A percentile compares a stretch with the other conserved stretches of the same genome.
Evolutionary conservation across 768 basidiomycete genomes (phyloP).

Genomic region (Mycena indigotica): DNA sequence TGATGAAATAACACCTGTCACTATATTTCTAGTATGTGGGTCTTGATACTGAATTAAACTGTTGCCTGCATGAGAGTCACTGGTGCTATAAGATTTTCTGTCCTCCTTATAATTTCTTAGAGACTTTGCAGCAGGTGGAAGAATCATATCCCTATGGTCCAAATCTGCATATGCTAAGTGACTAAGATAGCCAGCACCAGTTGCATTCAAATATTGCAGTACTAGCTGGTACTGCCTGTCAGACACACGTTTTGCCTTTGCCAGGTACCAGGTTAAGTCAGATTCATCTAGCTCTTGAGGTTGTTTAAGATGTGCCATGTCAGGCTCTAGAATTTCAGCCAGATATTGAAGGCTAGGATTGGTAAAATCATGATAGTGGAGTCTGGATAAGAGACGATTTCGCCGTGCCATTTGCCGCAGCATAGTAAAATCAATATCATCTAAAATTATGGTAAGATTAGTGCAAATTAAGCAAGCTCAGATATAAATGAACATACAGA

Average conservation of each 20-base stretch:
- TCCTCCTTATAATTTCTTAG: not conserved
- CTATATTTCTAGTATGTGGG: not conserved
- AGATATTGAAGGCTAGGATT: not conserved
- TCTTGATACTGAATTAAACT: not conserved
- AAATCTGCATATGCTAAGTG: not conserved
- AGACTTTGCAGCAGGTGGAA: not conserved
- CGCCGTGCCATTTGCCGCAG: constrained; percentile 4
- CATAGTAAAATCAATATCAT: constrained; percentile 15
- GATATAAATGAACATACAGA: too few species aligned
- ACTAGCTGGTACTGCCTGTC: not conserved
- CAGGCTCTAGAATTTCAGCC: not conserved
- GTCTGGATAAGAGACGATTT: not conserved
- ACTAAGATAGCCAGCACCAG: not conserved
- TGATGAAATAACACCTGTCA: not conserved
- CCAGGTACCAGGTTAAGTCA: not conserved
- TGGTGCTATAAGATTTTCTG: not conserved
- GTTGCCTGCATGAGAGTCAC: not conserved
- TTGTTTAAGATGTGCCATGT: too few species aligned
- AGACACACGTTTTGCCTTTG: not conserved
- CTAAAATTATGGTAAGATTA: not conserved
- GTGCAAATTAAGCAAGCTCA: not conserved
- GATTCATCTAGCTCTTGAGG: not conserved
- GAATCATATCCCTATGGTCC: not conserved
- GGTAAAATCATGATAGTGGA: not conserved
- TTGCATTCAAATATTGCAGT: not conserved